Percentiles rank a stretch among this genome's conserved stretches.
These are phyloP conservation scores for Hibiscus mutabilis DNA, from an alignment of 345 rosid genomes.

Conservation along the genomic window DNA sequence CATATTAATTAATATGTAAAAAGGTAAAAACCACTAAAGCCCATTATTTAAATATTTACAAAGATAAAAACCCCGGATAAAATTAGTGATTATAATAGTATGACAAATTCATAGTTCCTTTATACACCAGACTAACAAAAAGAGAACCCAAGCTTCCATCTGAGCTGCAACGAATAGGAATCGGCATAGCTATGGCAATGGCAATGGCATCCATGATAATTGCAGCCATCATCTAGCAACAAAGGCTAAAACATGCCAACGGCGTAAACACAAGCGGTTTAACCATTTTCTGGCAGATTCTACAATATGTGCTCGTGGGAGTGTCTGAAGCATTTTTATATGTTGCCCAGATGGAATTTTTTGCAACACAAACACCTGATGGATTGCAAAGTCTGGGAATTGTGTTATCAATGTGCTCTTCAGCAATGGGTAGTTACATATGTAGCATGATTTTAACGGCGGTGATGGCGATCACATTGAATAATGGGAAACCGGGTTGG, in stretches of 20 bases:
- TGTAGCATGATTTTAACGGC: conserved; percentile 23
- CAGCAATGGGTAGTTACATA: conserved; percentile 23
- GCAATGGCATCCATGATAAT: conserved; percentile 20
- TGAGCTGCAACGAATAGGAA: conserved; percentile 29
- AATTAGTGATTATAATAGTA: no score
- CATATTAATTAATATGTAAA: no score
- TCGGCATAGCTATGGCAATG: conserved; percentile 27
- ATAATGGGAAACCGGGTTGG: conserved; percentile 31
- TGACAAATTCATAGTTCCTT: conserved; percentile 23
- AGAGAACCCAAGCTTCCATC: conserved; percentile 19
- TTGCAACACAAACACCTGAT: conserved; percentile 25
- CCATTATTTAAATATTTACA: no score
- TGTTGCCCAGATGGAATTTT: conserved; percentile 37
- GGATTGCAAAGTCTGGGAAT: conserved; percentile 33
- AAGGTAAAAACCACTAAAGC: no score
- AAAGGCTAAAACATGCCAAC: conserved; percentile 20
- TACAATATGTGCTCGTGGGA: conserved; percentile 28
- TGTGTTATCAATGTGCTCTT: conserved; percentile 29
- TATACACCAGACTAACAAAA: conserved; percentile 17
- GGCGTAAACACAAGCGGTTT: conserved; percentile 21
- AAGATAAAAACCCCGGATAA: no score
- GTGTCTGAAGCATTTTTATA: conserved; percentile 28
- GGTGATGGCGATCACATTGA: conserved; percentile 25
- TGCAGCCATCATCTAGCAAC: conserved; percentile 29
- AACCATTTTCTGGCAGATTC: conserved; percentile 38